phyloP scores from a whole-genome alignment of 768 basidiomycete species.

The Strobilomyces dryophilus region DNA sequence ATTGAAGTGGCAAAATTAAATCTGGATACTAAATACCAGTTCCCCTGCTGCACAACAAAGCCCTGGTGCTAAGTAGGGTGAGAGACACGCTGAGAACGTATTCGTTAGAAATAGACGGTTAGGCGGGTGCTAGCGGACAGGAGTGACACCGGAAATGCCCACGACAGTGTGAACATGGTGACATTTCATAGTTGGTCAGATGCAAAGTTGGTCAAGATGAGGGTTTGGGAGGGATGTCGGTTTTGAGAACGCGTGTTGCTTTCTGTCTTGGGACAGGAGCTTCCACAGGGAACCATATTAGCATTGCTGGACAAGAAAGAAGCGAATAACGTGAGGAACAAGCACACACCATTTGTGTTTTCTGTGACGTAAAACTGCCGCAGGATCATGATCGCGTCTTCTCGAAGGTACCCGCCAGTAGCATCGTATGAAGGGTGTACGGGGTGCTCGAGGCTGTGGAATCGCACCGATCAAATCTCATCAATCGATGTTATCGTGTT shows the following conservation, averaged over 20 bases:
- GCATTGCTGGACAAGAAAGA: slow-evolving; percentile 3
- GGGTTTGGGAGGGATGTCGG: slow-evolving; percentile 48
- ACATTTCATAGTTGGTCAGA: neutral
- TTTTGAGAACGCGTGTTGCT: slow-evolving; percentile 78
- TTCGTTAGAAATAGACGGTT: neutral
- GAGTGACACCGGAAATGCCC: neutral
- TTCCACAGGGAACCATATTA: slow-evolving; percentile 30
- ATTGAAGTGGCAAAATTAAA: slow-evolving; percentile 33
- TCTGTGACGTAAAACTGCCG: slow-evolving; percentile 91
- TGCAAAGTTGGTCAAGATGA: slow-evolving; percentile 4
- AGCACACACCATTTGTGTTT: slow-evolving; percentile 77
- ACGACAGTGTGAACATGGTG: neutral
- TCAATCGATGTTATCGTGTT: neutral
- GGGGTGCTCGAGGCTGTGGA: slow-evolving; percentile 61
- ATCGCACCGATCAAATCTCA: slow-evolving; percentile 1
- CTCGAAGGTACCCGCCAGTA: slow-evolving; percentile 68
- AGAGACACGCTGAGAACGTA: neutral
- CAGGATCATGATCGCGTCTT: slow-evolving; percentile 83
- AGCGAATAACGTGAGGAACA: neutral
- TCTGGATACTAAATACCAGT: neutral
- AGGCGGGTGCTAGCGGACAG: neutral
- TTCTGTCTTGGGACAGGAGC: slow-evolving; percentile 92
- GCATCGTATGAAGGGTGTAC: slow-evolving; percentile 72
- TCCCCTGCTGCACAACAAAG: neutral
- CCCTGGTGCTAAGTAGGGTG: neutral